Evolutionary conservation across 352 stramenopile species (phyloP).

Genomic region (Globisporangium apiculatum): DNA sequence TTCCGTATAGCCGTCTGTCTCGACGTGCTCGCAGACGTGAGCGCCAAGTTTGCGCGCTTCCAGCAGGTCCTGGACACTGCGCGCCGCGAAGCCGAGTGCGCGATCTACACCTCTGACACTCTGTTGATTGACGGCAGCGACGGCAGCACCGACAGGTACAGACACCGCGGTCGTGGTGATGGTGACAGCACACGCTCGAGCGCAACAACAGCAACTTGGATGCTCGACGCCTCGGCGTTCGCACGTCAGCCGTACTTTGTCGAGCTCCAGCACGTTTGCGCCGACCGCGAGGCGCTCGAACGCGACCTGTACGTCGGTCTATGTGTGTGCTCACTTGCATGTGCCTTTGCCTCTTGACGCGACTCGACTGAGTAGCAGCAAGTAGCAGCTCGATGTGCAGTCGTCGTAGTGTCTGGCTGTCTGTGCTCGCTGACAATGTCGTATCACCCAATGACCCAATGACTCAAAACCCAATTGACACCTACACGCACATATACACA

Average conservation of each 20-base stretch:
- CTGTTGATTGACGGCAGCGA: too few relatives aligned
- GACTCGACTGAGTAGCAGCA: too few relatives aligned
- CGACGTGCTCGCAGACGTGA: conserved; percentile 37
- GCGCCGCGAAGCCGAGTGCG: conserved; percentile 25
- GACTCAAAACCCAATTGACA: not conserved
- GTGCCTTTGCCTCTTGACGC: too few relatives aligned
- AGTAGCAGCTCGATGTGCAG: too few relatives aligned
- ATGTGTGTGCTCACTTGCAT: too few relatives aligned
- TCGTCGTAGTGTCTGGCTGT: not conserved
- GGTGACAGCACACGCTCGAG: not conserved
- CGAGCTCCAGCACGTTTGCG: conserved; percentile 35
- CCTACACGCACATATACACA: not conserved
- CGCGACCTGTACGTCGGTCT: conserved; percentile 21
- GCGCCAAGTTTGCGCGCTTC: conserved; percentile 41
- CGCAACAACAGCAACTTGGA: not conserved
- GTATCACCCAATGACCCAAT: too few relatives aligned
- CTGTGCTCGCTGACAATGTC: not conserved
- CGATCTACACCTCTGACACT: conserved; percentile 28
- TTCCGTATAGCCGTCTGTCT: conserved; percentile 57
- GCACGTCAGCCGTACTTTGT: conserved; percentile 43
- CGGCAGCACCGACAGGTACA: not conserved
- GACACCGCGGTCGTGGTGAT: not conserved
- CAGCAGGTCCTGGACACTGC: conserved; percentile 28
- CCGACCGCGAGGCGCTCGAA: conserved; percentile 30
- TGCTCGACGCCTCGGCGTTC: conserved; percentile 17